These are phyloP conservation scores for Helianthus tuberosus DNA, from an alignment of 129 eudicot genomes.

Conservation along the genomic window DNA sequence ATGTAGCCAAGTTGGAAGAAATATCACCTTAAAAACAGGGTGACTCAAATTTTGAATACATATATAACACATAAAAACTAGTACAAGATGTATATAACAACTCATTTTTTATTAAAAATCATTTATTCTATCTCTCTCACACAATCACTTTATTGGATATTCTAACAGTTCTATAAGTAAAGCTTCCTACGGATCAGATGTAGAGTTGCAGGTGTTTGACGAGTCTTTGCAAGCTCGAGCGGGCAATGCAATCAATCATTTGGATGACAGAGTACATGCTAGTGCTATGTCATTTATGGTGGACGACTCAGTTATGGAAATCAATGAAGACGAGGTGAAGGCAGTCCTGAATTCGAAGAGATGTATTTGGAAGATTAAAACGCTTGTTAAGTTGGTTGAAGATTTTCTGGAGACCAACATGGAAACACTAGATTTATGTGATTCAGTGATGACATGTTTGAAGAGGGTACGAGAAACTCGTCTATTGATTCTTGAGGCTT, in stretches of 20 bases:
- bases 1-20: too few species aligned
- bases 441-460: constrained; percentile 54
- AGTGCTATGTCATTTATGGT: background rate
- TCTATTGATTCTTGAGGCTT: constrained; percentile 45
- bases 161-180: background rate
- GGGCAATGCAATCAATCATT: background rate
- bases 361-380: background rate
- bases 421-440: constrained; percentile 55
- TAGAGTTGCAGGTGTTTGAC: background rate
- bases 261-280: background rate
- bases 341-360: background rate
- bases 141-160: background rate
- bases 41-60: too few species aligned
- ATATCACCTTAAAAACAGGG: too few species aligned
- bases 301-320: background rate
- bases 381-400: background rate
- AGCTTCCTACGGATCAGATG: background rate
- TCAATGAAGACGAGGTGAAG: background rate
- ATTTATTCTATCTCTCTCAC: background rate
- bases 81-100: too few species aligned
- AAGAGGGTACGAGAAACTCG: constrained; percentile 49
- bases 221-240: constrained; percentile 6
- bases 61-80: too few species aligned
- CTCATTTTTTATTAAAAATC: too few species aligned
- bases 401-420: constrained; percentile 28